Conservation (phyloP, 306 rosid species). For the Neltuma alba region DNA sequence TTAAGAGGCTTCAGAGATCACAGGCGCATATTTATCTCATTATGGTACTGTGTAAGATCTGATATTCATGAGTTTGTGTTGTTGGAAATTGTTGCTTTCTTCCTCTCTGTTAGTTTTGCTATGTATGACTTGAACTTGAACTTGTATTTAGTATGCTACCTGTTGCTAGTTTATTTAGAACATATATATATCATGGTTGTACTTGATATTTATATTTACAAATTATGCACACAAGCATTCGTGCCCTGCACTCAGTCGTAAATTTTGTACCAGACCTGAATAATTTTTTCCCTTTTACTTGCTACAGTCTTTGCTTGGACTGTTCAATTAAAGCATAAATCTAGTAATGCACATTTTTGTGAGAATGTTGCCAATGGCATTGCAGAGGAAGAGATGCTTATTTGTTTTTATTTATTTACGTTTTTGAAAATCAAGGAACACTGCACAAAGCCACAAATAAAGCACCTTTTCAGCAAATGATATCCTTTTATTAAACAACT, state of each 20-base stretch:
- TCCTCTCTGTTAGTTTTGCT: background rate
- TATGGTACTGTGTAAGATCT: too few species aligned
- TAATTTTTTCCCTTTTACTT: background rate
- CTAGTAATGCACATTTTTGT: background rate
- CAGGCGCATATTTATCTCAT: too few species aligned
- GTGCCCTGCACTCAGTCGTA: background rate
- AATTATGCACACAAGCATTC: too few species aligned
- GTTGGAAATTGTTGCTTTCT: background rate
- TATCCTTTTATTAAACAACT: background rate
- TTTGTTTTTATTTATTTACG: background rate
- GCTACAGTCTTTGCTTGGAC: background rate
- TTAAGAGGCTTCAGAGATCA: too few species aligned
- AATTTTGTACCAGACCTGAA: background rate
- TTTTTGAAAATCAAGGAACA: background rate
- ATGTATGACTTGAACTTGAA: background rate
- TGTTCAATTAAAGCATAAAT: too few species aligned
- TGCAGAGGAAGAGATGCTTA: background rate
- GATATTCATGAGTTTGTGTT: background rate
- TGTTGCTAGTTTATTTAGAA: background rate
- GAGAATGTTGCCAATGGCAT: constrained; percentile 1
- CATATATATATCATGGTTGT: background rate
- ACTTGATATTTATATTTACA: too few species aligned
- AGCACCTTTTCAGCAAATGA: too few species aligned
- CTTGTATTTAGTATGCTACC: background rate
- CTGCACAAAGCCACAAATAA: too few species aligned